Evolutionary conservation across 208 protist species (phyloP).

Genomic region (Leishmania gerbilli): DNA sequence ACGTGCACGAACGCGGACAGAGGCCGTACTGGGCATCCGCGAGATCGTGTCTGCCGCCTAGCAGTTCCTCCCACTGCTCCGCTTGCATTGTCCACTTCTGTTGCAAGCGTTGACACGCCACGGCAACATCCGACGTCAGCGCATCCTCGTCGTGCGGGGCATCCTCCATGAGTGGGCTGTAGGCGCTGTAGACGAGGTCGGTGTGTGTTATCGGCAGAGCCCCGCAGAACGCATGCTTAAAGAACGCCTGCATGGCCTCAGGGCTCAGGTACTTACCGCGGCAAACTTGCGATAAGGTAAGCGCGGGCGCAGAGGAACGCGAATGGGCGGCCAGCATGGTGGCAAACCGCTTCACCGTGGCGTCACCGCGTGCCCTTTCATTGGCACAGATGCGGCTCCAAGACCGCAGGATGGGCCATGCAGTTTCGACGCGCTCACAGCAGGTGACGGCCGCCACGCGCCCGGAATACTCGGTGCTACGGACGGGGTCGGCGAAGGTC

Average conservation of each 20-base stretch:
- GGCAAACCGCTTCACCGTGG: conserved; percentile 11
- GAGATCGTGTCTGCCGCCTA: conserved; percentile 3
- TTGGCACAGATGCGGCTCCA: conserved; percentile 33
- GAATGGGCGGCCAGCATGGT: conserved; percentile 22
- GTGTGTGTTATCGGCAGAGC: conserved; percentile 36
- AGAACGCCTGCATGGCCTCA: conserved; percentile 19
- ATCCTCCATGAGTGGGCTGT: conserved; percentile 35
- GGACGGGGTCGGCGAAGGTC: not conserved
- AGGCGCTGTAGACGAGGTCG: conserved; percentile 36
- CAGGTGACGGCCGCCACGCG: conserved; percentile 25
- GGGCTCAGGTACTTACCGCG: conserved; percentile 6
- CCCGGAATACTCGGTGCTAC: not conserved
- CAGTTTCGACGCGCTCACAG: conserved; percentile 38
- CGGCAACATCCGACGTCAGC: conserved; percentile 33
- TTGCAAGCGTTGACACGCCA: conserved; percentile 23
- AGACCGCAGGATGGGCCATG: conserved; percentile 33
- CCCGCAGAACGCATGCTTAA: conserved; percentile 29
- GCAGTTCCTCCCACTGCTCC: conserved; percentile 9
- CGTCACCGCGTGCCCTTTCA: not conserved
- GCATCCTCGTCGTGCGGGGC: conserved; percentile 45
- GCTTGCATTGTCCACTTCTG: not conserved
- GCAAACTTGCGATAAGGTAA: conserved; percentile 11
- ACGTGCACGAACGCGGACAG: conserved; percentile 18
- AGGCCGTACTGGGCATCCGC: conserved; percentile 15
- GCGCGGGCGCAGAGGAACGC: not conserved